Conservation (phyloP, 2,329 filamentous ascomycete genomes). For the Aspergillus arachidicola region DNA sequence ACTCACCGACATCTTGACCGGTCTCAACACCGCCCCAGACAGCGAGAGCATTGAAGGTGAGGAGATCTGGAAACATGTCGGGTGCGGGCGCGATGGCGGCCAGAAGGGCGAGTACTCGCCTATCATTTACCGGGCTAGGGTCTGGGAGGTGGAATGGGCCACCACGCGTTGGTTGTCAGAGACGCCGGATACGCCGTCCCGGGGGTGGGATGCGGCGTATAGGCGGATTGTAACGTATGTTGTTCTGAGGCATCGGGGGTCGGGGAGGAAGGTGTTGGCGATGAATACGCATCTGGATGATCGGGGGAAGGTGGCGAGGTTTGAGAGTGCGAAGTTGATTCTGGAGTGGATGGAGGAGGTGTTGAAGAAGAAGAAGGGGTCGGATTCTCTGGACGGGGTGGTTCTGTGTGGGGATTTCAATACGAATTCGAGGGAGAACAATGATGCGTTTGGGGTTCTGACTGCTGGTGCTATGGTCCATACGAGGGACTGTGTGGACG, state of each 20-base stretch:
- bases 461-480: not conserved
- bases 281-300: conserved; percentile 3
- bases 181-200: not conserved
- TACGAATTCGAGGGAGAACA: not conserved
- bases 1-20: not conserved
- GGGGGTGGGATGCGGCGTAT: conserved; percentile 3
- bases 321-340: conserved; percentile 6
- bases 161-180: not conserved
- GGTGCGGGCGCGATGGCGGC: not conserved
- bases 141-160: not conserved
- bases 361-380: not conserved
- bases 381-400: not conserved
- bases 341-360: not conserved
- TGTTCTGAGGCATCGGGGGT: not conserved
- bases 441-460: not conserved
- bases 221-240: not conserved
- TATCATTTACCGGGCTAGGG: not conserved
- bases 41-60: not conserved
- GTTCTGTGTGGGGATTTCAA: not conserved
- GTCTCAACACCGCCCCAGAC: not conserved
- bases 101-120: conserved; percentile 3
- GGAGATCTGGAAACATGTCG: not conserved
- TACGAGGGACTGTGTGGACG: conserved; percentile 1
- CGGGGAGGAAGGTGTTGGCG: not conserved
- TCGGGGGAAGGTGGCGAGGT: not conserved